Evolutionary conservation across 2,329 filamentous ascomycete species (phyloP), one percentile per base, ranked within the genome.

Genomic region (Alternaria brassicae): DNA sequence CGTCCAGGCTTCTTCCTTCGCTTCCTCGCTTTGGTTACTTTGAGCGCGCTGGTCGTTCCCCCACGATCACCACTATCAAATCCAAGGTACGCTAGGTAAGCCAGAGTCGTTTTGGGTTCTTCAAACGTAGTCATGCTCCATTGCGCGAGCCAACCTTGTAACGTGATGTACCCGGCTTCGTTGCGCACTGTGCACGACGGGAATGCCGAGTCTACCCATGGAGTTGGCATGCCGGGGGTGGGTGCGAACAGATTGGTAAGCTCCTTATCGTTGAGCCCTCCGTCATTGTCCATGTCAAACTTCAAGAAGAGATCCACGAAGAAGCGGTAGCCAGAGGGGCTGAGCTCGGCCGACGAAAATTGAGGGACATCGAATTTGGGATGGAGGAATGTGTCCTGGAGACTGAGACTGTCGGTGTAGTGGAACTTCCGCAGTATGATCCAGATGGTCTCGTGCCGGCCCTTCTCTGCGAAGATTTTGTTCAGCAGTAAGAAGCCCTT

Each of bases 101-200:
- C 93, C 4, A 99, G 84, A 0, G 95, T 98, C 0, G 92, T 97
- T 75, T 95, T 96, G 12, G 95, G 94, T 56, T 96, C 93, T 60
- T 96, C 88, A 71, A 98, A 99, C 0, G 95, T 99, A 0, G 95
- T 99, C 95, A 99, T 99, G 76, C 93, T 97, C 95, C 95, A 99
- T 72, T 99, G 95, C 4, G 95, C 95, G 36, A 99, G 86, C 95
- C 95, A 99, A 2, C 95, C 95, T 77, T 99, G 95, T 4, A 99
- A 83, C 1, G 95, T 99, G 62, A 99, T 93, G 75, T 98, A 88
- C 0, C 95, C 95, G 8, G 92, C 92, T 78, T 99, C 95, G 73
- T 97, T 98, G 40, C 92, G 89, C 17, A 98, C 94, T 0, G 95
- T 97, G 23, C 92, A 96, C 0, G 91, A 93, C 2, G 95, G 95